phyloP scores from a whole-genome alignment of 2,329 filamentous ascomycete genomes.

The Hirsutella thompsonii region DNA sequence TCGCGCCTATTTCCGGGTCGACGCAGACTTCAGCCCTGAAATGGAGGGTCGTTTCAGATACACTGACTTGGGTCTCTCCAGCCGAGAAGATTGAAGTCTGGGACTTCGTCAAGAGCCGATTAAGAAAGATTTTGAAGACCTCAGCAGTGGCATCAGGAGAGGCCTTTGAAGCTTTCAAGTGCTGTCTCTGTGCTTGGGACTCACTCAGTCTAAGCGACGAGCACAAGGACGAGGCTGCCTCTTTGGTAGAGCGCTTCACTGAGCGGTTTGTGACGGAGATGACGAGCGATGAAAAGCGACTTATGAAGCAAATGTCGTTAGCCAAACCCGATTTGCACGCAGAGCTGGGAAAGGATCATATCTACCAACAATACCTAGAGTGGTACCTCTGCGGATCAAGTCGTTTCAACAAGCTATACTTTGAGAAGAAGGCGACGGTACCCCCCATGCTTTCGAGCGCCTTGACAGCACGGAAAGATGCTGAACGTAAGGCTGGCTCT shows the following conservation, averaged over 20 bases:
- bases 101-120: slow-evolving; percentile 16
- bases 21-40: slow-evolving; percentile 20
- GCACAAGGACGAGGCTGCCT: slow-evolving; percentile 14
- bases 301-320: slow-evolving; percentile 10
- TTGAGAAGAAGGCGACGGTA: slow-evolving; percentile 11
- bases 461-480: slow-evolving; percentile 8
- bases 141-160: slow-evolving; percentile 18
- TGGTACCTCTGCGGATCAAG: slow-evolving; percentile 21
- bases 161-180: slow-evolving; percentile 27
- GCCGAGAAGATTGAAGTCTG: slow-evolving; percentile 19
- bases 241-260: slow-evolving; percentile 20
- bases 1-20: slow-evolving; percentile 16
- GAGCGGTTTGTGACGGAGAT: slow-evolving; percentile 18
- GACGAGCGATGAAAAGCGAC: slow-evolving; percentile 10
- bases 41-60: slow-evolving; percentile 25
- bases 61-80: slow-evolving; percentile 20
- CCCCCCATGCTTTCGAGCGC: slow-evolving; percentile 13
- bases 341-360: slow-evolving; percentile 13
- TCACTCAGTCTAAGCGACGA: slow-evolving; percentile 22
- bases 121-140: slow-evolving; percentile 20
- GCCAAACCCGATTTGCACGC: slow-evolving; percentile 7
- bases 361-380: slow-evolving; percentile 17
- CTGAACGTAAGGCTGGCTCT: slow-evolving; percentile 9
- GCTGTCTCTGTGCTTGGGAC: slow-evolving; percentile 24
- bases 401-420: slow-evolving; percentile 17